These are phyloP conservation scores for Escallonia herrerae DNA, from an alignment of 129 eudicot genomes.

Conservation along the genomic window DNA sequence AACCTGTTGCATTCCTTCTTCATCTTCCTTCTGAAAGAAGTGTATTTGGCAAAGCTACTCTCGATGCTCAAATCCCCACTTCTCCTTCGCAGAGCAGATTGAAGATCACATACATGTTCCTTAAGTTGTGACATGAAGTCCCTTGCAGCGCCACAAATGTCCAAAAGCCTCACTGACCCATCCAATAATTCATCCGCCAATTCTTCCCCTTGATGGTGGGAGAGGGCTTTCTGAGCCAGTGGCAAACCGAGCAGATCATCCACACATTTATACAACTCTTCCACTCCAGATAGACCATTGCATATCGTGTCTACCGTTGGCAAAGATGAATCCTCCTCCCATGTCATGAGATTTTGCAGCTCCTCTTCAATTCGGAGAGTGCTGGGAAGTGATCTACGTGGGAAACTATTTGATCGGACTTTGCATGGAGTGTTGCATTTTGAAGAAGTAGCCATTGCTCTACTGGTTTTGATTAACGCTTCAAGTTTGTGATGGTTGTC, in stretches of 20 bases:
- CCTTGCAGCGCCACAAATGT: conserved; percentile 23
- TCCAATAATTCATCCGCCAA: conserved; percentile 34
- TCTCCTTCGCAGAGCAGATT: conserved; percentile 26
- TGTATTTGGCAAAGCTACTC: not conserved
- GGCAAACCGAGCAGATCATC: conserved; percentile 37
- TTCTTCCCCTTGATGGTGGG: conserved; percentile 7
- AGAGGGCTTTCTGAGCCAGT: conserved; percentile 27
- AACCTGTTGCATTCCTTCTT: conserved; percentile 26
- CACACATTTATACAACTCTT: conserved; percentile 35
- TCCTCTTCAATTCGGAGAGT: conserved; percentile 33
- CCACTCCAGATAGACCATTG: conserved; percentile 27
- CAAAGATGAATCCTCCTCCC: conserved; percentile 14
- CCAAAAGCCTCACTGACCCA: conserved; percentile 31
- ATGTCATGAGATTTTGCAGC: conserved; percentile 27
- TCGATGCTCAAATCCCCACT: conserved; percentile 17
- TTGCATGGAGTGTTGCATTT: conserved; percentile 6
- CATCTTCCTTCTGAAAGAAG: conserved; percentile 14
- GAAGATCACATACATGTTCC: conserved; percentile 21
- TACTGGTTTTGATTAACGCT: not conserved
- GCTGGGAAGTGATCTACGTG: conserved; percentile 37
- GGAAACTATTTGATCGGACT: conserved; percentile 52
- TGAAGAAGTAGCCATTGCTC: conserved; percentile 21
- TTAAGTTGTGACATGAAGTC: conserved; percentile 29
- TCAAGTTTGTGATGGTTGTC: not conserved
- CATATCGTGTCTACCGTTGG: conserved; percentile 15